Conservation (phyloP, 768 basidiomycete genomes). For the Tylopilus intermedius region DNA sequence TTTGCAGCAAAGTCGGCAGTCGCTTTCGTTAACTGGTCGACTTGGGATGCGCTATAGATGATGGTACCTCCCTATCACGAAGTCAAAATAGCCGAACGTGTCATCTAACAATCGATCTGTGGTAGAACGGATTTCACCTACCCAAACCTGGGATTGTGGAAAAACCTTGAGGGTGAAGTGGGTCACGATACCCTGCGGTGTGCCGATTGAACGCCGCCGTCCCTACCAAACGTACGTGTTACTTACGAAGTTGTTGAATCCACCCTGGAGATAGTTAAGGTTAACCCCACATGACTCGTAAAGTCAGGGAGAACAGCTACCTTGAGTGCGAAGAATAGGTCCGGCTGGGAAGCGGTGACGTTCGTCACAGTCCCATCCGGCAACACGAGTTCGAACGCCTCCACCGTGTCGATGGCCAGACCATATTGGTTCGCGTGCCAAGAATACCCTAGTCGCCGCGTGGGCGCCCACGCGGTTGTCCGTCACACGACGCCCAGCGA, state of each 20-base stretch:
- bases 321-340: constrained; percentile 44
- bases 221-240: neutral
- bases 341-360: constrained; percentile 33
- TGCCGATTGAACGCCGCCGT: constrained; percentile 32
- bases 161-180: constrained; percentile 49
- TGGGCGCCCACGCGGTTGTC: constrained; percentile 6
- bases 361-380: constrained; percentile 45
- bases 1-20: constrained; percentile 20
- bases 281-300: neutral
- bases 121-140: constrained; percentile 8
- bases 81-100: constrained; percentile 1
- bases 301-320: constrained; percentile 22
- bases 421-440: constrained; percentile 62
- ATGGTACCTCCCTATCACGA: constrained; percentile 46
- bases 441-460: constrained; percentile 47
- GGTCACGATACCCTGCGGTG: constrained; percentile 51
- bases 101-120: constrained; percentile 1
- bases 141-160: constrained; percentile 25
- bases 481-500: neutral
- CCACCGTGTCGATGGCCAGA: constrained; percentile 50
- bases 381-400: constrained; percentile 54
- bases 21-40: constrained; percentile 21
- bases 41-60: constrained; percentile 17
- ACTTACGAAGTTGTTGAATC: constrained; percentile 57
- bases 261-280: constrained; percentile 40